These are phyloP conservation scores for Mycena vitilis DNA, from an alignment of 768 basidiomycete genomes.

Conservation along the genomic window DNA sequence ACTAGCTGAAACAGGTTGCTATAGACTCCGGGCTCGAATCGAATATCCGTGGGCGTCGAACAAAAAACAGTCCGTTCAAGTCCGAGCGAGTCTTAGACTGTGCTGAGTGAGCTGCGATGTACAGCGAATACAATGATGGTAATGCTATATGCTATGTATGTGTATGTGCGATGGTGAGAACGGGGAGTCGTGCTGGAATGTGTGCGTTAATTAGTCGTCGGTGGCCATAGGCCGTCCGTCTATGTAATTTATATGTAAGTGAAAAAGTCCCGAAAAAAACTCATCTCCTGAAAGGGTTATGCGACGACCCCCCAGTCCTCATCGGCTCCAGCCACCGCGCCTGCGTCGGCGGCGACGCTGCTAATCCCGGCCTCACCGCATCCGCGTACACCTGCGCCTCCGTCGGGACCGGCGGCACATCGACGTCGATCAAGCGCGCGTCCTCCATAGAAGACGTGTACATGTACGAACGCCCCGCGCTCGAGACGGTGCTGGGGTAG, in stretches of 20 bases:
- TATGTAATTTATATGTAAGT: neutral
- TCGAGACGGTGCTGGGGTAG: conserved; percentile 46
- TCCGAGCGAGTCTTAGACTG: too few species aligned
- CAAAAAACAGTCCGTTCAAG: too few species aligned
- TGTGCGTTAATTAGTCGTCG: neutral
- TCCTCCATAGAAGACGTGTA: conserved; percentile 46
- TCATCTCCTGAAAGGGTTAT: conserved; percentile 67
- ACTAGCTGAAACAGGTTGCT: too few species aligned
- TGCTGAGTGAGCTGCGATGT: too few species aligned
- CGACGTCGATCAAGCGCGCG: conserved; percentile 44
- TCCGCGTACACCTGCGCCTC: conserved; percentile 73
- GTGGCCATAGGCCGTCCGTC: neutral
- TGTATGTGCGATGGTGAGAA: neutral
- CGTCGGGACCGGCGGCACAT: conserved; percentile 48
- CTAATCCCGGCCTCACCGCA: conserved; percentile 53
- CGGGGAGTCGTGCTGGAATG: neutral
- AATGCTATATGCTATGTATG: neutral
- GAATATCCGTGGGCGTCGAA: too few species aligned
- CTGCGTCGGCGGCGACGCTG: conserved; percentile 46
- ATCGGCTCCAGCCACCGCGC: conserved; percentile 55
- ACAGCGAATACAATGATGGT: conserved; percentile 4
- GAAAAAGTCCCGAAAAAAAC: conserved; percentile 1
- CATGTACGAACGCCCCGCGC: conserved; percentile 62
- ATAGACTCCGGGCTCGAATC: too few species aligned
- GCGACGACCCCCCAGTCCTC: conserved; percentile 59